Percentiles rank a stretch among this genome's conserved stretches.
Conservation (phyloP, 371 early-diverging fungal species). For the Smittium culicis region DNA sequence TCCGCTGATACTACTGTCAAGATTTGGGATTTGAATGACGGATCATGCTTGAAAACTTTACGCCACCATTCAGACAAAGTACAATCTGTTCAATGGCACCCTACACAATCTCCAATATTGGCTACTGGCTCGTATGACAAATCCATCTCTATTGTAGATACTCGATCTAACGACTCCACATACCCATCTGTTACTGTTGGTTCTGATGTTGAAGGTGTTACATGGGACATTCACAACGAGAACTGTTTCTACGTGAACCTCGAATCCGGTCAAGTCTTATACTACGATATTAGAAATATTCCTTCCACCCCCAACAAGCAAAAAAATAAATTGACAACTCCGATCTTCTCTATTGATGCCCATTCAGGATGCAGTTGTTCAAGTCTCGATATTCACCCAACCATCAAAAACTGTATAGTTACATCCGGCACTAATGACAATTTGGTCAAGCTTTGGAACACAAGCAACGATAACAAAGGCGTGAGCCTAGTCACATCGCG, state of each 20-base stretch:
- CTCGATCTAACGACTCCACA: constrained; percentile 53
- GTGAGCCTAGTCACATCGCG: constrained; percentile 66
- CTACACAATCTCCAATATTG: constrained; percentile 67
- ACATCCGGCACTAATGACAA: constrained; percentile 81
- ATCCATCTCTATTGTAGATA: constrained; percentile 69
- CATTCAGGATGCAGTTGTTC: constrained; percentile 73
- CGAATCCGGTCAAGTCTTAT: constrained; percentile 77
- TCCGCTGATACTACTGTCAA: constrained; percentile 94
- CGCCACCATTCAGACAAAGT: constrained; percentile 77
- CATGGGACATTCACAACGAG: constrained; percentile 74
- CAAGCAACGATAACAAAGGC: constrained; percentile 34
- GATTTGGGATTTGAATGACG: constrained; percentile 79
- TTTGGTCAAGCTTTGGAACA: constrained; percentile 77
- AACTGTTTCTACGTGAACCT: constrained; percentile 62
- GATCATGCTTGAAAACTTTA: constrained; percentile 57
- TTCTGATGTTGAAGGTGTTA: constrained; percentile 78
- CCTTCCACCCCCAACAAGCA: constrained; percentile 13
- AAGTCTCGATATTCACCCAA: constrained; percentile 67
- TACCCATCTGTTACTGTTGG: constrained; percentile 40
- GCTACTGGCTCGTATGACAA: constrained; percentile 82
- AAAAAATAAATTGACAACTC: constrained; percentile 19
- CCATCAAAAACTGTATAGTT: constrained; percentile 60
- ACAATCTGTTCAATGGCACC: constrained; percentile 82
- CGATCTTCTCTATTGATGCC: constrained; percentile 79
- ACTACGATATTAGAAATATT: constrained; percentile 64